phyloP scores from a whole-genome alignment of 1,284 basidiomycete species.

The Vanrija sp. region DNA sequence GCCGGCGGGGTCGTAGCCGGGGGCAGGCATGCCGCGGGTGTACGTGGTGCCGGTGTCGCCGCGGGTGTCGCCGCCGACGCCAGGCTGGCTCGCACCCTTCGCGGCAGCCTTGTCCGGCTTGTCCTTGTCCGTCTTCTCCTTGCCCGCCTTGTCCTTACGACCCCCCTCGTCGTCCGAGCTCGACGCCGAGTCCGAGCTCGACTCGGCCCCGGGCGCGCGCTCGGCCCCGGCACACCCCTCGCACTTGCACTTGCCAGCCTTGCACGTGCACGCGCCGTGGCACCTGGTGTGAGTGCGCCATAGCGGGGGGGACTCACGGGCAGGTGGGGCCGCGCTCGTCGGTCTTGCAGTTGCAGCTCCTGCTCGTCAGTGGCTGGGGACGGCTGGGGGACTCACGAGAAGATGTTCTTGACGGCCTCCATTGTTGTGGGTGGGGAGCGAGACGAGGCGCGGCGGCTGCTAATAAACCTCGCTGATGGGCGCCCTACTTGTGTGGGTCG shows the following conservation, averaged over 20 bases:
- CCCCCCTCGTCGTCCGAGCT: slow-evolving; percentile 9
- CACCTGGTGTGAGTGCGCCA: background rate
- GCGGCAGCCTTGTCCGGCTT: too few species aligned
- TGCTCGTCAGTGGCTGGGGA: slow-evolving; percentile 1
- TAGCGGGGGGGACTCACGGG: background rate
- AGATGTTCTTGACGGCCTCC: too few species aligned
- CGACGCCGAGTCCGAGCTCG: slow-evolving; percentile 7
- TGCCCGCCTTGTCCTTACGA: slow-evolving; percentile 8
- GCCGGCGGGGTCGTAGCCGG: too few species aligned
- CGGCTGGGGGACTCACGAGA: too few species aligned
- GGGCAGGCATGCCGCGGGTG: too few species aligned
- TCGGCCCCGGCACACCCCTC: slow-evolving; percentile 12
- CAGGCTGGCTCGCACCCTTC: too few species aligned
- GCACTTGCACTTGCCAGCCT: slow-evolving; percentile 22
- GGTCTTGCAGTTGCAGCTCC: slow-evolving; percentile 18
- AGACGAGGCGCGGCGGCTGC: too few species aligned
- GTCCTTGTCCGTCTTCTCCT: slow-evolving; percentile 5
- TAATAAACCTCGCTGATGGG: too few species aligned
- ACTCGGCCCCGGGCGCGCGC: slow-evolving; percentile 5
- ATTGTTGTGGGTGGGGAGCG: too few species aligned
- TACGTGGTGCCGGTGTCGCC: too few species aligned
- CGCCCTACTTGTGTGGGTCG: too few species aligned
- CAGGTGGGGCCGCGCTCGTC: slow-evolving; percentile 3
- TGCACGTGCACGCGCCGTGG: slow-evolving; percentile 12
- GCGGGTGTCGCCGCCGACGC: too few species aligned